These are phyloP conservation scores for Podospora australis DNA, from an alignment of 495 filamentous ascomycete genomes.

Conservation along the genomic window DNA sequence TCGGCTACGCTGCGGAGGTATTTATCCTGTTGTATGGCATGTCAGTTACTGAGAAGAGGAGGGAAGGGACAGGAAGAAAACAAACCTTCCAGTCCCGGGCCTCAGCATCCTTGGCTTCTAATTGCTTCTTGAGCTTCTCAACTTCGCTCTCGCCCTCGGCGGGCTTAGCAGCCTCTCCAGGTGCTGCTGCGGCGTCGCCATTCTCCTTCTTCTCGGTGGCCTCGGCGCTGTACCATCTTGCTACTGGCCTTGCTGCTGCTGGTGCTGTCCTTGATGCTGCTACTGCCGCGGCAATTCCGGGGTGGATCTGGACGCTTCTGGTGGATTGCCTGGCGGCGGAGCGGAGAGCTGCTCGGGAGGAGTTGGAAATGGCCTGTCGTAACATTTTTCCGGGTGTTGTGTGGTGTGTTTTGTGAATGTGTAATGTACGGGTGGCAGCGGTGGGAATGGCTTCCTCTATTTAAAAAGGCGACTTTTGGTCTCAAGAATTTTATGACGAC, in stretches of 20 bases:
- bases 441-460: neutral
- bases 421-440: neutral
- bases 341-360: conserved; percentile 35
- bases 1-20: conserved; percentile 90
- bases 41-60: conserved; percentile 1
- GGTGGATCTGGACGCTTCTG: conserved; percentile 19
- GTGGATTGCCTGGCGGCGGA: conserved; percentile 22
- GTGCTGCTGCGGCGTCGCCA: conserved; percentile 19
- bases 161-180: conserved; percentile 28
- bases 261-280: conserved; percentile 20
- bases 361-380: conserved; percentile 33
- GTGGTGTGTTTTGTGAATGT: conserved; percentile 2
- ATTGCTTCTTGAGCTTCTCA: conserved; percentile 52
- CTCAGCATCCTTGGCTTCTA: conserved; percentile 81
- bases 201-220: conserved; percentile 26
- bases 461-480: conserved; percentile 6
- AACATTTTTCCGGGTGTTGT: conserved; percentile 32
- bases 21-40: conserved; percentile 60
- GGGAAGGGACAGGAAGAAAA: neutral
- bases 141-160: conserved; percentile 25
- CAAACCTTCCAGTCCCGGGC: conserved; percentile 78
- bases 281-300: conserved; percentile 22
- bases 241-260: conserved; percentile 25
- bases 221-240: conserved; percentile 45
- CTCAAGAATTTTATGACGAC: neutral